Percentiles rank a stretch among this genome's conserved stretches.
Conservation (phyloP, 1,139 yeast species). For the Hyphopichia buzzinii region DNA sequence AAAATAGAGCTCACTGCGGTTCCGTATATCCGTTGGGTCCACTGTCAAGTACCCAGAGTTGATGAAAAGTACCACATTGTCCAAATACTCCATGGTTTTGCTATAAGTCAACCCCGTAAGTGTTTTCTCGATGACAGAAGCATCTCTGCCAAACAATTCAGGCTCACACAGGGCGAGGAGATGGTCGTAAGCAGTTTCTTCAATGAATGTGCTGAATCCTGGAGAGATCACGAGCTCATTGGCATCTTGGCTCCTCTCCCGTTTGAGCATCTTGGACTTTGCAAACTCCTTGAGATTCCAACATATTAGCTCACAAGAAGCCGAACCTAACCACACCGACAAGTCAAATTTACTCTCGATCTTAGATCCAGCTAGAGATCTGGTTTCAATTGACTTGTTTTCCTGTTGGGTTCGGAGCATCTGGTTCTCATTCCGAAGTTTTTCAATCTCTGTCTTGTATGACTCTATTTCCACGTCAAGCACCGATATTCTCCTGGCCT, state of each 20-base stretch:
- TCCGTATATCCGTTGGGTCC: conserved; percentile 18
- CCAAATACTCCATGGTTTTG: conserved; percentile 8
- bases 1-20: conserved; percentile 14
- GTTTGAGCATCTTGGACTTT: conserved; percentile 3
- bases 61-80: conserved; percentile 18
- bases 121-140: conserved; percentile 3
- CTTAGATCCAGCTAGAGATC: not conserved
- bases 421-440: conserved; percentile 12
- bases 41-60: conserved; percentile 26
- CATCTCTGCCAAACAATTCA: conserved; percentile 2
- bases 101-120: conserved; percentile 4
- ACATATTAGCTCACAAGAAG: conserved; percentile 25
- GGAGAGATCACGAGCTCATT: conserved; percentile 18
- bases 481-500: conserved; percentile 19
- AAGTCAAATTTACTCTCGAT: conserved; percentile 10
- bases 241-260: conserved; percentile 5
- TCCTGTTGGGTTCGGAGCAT: not conserved
- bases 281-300: conserved; percentile 25
- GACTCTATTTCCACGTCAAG: conserved; percentile 24
- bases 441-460: conserved; percentile 14
- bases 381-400: not conserved
- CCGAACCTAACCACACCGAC: conserved; percentile 24
- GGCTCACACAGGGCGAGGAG: conserved; percentile 7
- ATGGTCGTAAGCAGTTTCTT: conserved; percentile 22
- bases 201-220: conserved; percentile 23